Base-by-base conservation (phyloP, 2,329 filamentous ascomycete genomes). In the Simplicillium aogashimaense region DNA sequence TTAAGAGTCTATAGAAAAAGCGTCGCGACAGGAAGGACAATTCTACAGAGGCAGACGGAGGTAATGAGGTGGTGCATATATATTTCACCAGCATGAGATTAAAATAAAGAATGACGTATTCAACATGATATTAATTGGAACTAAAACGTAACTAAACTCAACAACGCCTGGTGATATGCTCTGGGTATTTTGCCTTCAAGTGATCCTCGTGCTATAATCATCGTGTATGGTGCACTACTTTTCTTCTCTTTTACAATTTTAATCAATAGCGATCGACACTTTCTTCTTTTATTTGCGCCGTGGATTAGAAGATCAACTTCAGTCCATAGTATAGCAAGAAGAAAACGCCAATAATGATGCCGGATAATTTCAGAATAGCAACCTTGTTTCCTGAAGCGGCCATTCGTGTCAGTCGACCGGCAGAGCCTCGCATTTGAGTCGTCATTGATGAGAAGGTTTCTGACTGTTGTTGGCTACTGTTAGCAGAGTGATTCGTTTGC, bases 361-460 rank as follows among this genome's bases (percentile, higher is more conserved):
- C 90, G 0, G 88, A 80, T 37, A 98, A 69, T 62, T 95, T 95
- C 45, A 98, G 63, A 31, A 97, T 82, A 13, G 92, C 90, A 32
- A 95, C 76, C 53, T 87, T 90, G 64, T 95, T 94, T 38, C 92
- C 92, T 40, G 81, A 79, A 38, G 82, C 81, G 35, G 92, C 92
- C 88, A 97, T 97, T 45, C 88, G 80, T 16, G 83, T 86, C 36
- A 98, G 66, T 11, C 92, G 77, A 37, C 75, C 72, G 11, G 88
- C 88, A 48, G 85, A 94, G 34, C 88, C 87, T 58, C 87, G 90
- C 45, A 98, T 68, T 47, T 81, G 82, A 12, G 82, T 81, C 29
- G 78, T 75, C 75, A 98, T 88, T 53, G 80, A 83, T 44, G 86
- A 90, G 64, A 98, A 97, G 17, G 88, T 92, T 51, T 97, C 88